Base-by-base conservation (phyloP, 2,329 filamentous ascomycete genomes). In the Zasmidium angulare region DNA sequence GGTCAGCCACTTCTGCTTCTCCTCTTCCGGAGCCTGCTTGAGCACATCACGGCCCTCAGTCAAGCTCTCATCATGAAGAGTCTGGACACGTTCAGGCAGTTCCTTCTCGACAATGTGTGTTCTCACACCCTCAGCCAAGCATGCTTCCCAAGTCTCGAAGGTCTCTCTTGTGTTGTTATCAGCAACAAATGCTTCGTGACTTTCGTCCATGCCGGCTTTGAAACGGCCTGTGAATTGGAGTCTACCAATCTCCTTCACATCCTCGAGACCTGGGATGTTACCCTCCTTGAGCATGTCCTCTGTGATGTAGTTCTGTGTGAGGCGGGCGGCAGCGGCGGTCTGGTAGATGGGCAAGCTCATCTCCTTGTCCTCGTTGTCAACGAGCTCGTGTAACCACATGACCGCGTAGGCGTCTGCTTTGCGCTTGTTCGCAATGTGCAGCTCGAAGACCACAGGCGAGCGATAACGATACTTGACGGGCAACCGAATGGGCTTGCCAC, bases 111-210 rank as follows among this genome's bases (percentile, higher is more conserved):
- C 91, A 24, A 86, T 83, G 56, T 87, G 84, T 14, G 81, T 77
- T 1, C 95, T 86, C 0, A 96, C 90, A 12, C 93, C 93, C 74
- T 98, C 93, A 0, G 91, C 86, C 46, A 89, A 85, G 73, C 93
- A 97, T 0, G 92, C 90, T 74, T 97, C 92, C 91, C 93, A 98
- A 0, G 89, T 90, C 77, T 98, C 93, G 64, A 91, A 96, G 0
- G 93, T 97, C 79, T 98, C 95, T 29, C 93, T 88, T 1, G 89
- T 88, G 72, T 96, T 87, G 69, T 96, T 96, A 74, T 96, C 90
- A 50, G 86, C 84, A 21, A 96, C 87, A 67, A 96, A 97, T 1
- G 81, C 82, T 65, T 90, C 84, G 72, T 98, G 95, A 19, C 91
- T 89, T 55, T 90, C 86, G 72, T 97, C 93, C 51, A 91, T 96